Conservation (phyloP, 495 filamentous ascomycete species). For the Xylaria nigripes region DNA sequence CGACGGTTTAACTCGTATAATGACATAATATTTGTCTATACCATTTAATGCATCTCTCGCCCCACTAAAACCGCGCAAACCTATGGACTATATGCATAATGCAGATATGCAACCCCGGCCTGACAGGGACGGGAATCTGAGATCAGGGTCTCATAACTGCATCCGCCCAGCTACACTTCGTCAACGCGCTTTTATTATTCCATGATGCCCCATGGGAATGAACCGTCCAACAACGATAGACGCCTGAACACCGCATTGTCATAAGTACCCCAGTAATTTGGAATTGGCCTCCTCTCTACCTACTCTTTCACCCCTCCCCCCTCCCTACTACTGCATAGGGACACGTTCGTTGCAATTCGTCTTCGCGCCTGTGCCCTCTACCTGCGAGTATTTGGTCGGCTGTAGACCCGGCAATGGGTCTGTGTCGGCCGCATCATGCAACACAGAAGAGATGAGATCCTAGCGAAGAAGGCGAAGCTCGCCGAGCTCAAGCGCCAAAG, state of each 20-base stretch:
- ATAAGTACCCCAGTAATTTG: not conserved
- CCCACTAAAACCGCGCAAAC: not conserved
- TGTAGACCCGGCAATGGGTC: slow-evolving; percentile 30
- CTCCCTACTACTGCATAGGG: not conserved
- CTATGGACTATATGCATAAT: not conserved
- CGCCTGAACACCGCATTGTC: not conserved
- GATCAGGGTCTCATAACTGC: not conserved
- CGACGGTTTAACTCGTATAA: not conserved
- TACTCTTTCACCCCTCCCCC: not conserved
- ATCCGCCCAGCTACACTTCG: slow-evolving; percentile 4
- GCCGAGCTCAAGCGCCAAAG: slow-evolving; percentile 90
- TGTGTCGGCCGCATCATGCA: slow-evolving; percentile 49
- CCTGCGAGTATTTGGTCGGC: not conserved
- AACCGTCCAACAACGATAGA: not conserved
- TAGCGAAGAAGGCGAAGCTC: slow-evolving; percentile 88
- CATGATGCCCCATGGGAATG: not conserved
- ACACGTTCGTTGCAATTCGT: not conserved
- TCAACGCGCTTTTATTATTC: not conserved
- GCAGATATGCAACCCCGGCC: not conserved
- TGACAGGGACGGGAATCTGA: slow-evolving; percentile 5
- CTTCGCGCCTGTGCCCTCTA: not conserved
- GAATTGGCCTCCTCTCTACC: not conserved
- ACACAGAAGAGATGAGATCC: slow-evolving; percentile 85
- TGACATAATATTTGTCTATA: not conserved
- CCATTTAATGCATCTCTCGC: not conserved